Conservation (phyloP, 495 filamentous ascomycete genomes). For the Cercophora sp. region DNA sequence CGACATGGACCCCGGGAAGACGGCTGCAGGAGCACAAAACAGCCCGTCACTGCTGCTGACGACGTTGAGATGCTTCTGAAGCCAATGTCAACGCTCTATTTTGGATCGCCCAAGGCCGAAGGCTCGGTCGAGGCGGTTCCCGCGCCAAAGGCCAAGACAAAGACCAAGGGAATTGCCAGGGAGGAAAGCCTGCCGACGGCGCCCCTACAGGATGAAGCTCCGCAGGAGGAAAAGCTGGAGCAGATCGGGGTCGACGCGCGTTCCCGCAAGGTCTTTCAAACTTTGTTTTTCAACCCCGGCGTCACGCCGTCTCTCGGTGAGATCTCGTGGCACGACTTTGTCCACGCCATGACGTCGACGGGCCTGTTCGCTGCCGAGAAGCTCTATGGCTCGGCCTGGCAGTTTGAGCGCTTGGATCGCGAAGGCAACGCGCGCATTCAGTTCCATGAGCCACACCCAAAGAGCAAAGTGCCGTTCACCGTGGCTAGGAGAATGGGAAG, state of each 20-base stretch:
- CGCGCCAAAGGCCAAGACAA: conserved; percentile 31
- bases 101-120: background rate
- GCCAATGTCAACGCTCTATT: conserved; percentile 15
- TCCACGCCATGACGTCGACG: conserved; percentile 46
- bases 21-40: no score
- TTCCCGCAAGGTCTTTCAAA: conserved; percentile 26
- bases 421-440: conserved; percentile 40
- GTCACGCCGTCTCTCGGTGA: conserved; percentile 29
- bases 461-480: background rate
- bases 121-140: background rate
- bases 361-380: conserved; percentile 45
- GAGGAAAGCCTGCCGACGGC: background rate
- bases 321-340: conserved; percentile 50
- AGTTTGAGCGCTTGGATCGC: conserved; percentile 36
- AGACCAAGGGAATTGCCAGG: conserved; percentile 35
- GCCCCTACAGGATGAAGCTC: background rate
- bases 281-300: conserved; percentile 21
- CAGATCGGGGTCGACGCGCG: conserved; percentile 40
- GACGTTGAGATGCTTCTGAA: conserved; percentile 10
- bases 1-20: no score
- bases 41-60: no score
- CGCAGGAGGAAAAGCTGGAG: background rate
- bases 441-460: conserved; percentile 49
- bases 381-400: conserved; percentile 53
- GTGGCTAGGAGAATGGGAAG: background rate